Evolutionary conservation across 805 yeast genomes (phyloP), one percentile per base, ranked within the genome.

Genomic region (Metschnikowia anglica): DNA sequence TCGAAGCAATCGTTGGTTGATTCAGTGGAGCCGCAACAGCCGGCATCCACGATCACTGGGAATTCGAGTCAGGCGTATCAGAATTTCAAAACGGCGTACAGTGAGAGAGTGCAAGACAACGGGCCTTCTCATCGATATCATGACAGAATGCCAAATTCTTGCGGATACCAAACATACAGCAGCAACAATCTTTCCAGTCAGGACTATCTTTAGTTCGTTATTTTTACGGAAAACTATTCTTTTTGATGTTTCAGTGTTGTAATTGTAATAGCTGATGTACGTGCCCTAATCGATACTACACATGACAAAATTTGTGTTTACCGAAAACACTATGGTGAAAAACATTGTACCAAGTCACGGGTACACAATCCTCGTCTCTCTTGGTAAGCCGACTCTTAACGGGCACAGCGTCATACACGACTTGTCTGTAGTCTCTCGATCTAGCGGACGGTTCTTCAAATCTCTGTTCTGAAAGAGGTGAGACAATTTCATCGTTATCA

Each of bases 311-410:
- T 21, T 64, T 61, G 9, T 74, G 74, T 36, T 66, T 70, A 0
- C 80, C 81, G 53, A 76, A 76, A 6, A 77, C 61, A 39, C 77
- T 68, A 43, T 73, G 74, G 47, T 69, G 78, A 47, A 78, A 72
- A 0, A 76, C 68, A 43, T 71, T 76, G 48, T 56, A 69, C 81
- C 81, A 77, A 0, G 80, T 76, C 9, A 77, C 68, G 3, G 70
- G 70, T 20, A 67, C 73, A 58, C 81, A 77, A 20, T 63, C 63
- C 16, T 53, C 54, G 7, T 41, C 41, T 58, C 53, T 23, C 26
- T 20, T 27, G 10, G 19, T 10, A 11, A 32, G 21, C 17, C 13
- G 19, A 18, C 13, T 3, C 10, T 21, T 34, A 7, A 4, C 19
- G 2, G 27, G 23, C 20, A n/a, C 2, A 8, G 26, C 40, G 12